Evolutionary conservation across 352 stramenopile species (phyloP), one percentile per base, ranked within the genome.

Genomic region (Phytophthora cajani): DNA sequence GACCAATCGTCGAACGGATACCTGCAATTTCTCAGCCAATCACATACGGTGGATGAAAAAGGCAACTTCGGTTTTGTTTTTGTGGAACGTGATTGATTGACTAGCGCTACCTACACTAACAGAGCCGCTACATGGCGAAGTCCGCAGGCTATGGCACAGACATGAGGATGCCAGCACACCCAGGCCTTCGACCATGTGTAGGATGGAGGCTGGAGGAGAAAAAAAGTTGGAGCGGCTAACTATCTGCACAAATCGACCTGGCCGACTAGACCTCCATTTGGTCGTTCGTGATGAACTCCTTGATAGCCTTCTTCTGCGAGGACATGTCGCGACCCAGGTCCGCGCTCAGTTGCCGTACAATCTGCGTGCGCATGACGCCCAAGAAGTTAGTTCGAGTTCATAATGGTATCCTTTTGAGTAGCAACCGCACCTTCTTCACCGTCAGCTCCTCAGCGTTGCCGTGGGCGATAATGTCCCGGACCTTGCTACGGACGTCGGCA

Each of bases 371-470:
- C 12, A 44, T n/a, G 8, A 54, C 47, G 56, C 27, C 27, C 46
- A 21, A 44, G 10, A 42, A 33, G 12, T 54, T 64, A 71, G 19
- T 49, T 36, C 25, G 30, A 42, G 25, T 23, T 53, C 51, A 36
- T 12, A 51, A 60, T 25, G 17, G 5, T 0, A 17, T 10, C 63
- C 5, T 67, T 75, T 33, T 33, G 30, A 33, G 30, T 25, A 17
- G 10, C 0, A 17, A 9, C 61, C 8, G 65, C 72, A 95, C 88
- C 81, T 90, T 90, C 55, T 95, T 95, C 30, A 94, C 75, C n/a
- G 88, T 95, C 50, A 95, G 75, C 58, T 93, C 82, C 56, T 94
- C 83, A 2, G 85, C 80, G 55, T 95, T 79, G 44, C 88, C 88
- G 32, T 89, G 74, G 4, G 81, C 82, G 44, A 95, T 93, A 72